phyloP scores from a whole-genome alignment of 495 filamentous ascomycete genomes.

The Sphaerosporella brunnea region DNA sequence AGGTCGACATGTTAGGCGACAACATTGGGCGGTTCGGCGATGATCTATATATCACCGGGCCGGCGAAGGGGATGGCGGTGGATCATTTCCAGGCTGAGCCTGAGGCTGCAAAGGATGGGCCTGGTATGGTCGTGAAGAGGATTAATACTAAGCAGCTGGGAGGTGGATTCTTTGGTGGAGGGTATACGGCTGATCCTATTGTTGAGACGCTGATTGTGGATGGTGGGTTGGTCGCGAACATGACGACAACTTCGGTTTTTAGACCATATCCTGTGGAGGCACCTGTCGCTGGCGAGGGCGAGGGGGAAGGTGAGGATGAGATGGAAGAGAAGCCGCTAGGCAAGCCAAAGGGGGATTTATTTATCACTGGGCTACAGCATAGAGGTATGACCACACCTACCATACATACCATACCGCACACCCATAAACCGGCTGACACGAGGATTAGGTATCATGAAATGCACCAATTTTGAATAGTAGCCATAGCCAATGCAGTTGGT shows the following conservation, averaged over 20 bases:
- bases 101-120: slow-evolving; percentile 24
- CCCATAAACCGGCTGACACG: background rate
- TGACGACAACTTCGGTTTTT: slow-evolving; percentile 16
- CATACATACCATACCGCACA: too few species aligned
- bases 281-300: slow-evolving; percentile 2
- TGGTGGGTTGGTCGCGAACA: slow-evolving; percentile 16
- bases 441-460: slow-evolving; percentile 8
- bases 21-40: slow-evolving; percentile 14
- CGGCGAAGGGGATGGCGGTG: background rate
- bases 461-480: slow-evolving; percentile 10
- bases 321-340: background rate
- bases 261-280: slow-evolving; percentile 6
- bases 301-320: background rate
- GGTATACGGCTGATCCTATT: slow-evolving; percentile 15
- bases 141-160: slow-evolving; percentile 24
- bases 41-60: slow-evolving; percentile 16
- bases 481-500: background rate
- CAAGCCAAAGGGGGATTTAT: slow-evolving; percentile 6
- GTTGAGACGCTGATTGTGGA: slow-evolving; percentile 22
- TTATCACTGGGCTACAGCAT: slow-evolving; percentile 3
- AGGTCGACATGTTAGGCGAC: slow-evolving; percentile 10
- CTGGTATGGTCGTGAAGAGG: slow-evolving; percentile 34
- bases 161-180: slow-evolving; percentile 18
- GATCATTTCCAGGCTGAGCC: slow-evolving; percentile 31
- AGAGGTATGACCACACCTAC: background rate